Conservation (phyloP, 768 basidiomycete species). For the Cyathus striatus region DNA sequence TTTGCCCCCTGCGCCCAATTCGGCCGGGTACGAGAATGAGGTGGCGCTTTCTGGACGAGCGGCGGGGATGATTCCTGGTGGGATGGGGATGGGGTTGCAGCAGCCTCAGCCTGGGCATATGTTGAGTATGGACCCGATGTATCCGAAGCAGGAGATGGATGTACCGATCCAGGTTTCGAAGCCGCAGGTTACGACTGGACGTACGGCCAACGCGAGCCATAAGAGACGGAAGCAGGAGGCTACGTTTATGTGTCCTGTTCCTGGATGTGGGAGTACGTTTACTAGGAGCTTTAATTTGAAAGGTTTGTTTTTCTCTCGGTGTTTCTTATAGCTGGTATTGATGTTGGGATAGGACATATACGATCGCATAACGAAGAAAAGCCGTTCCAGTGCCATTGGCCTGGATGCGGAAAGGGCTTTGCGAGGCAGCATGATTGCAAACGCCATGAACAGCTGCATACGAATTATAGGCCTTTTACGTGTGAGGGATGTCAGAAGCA, state of each 20-base stretch:
- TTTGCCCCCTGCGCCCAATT: conserved; percentile 25
- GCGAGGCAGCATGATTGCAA: conserved; percentile 96
- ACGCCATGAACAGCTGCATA: conserved; percentile 91
- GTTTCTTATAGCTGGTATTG: neutral
- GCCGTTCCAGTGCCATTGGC: conserved; percentile 93
- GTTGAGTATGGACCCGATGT: neutral
- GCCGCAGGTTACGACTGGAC: conserved; percentile 86
- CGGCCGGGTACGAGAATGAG: conserved; percentile 17
- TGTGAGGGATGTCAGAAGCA: conserved; percentile 92
- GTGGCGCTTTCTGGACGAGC: conserved; percentile 2
- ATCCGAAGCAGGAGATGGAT: conserved; percentile 4
- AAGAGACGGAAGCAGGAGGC: conserved; percentile 86
- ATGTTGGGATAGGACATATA: conserved; percentile 62
- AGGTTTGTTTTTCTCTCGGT: conserved; percentile 37
- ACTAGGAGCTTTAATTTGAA: conserved; percentile 93
- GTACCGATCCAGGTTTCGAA: conserved; percentile 36
- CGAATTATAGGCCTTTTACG: conserved; percentile 86
- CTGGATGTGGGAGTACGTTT: conserved; percentile 82
- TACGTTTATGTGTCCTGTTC: conserved; percentile 77
- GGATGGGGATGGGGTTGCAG: conserved; percentile 4
- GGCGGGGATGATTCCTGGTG: conserved; percentile 2
- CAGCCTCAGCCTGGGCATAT: conserved; percentile 5
- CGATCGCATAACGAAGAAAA: conserved; percentile 94
- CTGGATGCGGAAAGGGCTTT: conserved; percentile 91
- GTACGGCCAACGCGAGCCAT: conserved; percentile 84